These are phyloP conservation scores for Annulohypoxylon maeteangense DNA, from an alignment of 495 filamentous ascomycete species.

Conservation along the genomic window DNA sequence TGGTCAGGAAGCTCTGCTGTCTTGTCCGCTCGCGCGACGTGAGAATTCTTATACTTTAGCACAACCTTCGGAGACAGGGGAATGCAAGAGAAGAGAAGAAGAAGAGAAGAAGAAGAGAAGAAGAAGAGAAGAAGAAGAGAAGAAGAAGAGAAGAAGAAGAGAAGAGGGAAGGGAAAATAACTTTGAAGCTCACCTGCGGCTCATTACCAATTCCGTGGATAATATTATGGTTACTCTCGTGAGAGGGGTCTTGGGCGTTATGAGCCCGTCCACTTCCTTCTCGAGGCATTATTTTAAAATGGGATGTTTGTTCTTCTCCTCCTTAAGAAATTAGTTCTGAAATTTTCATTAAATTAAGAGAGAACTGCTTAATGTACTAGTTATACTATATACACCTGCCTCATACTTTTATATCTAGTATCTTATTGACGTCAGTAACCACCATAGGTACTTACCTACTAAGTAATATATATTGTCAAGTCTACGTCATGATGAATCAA, in stretches of 20 bases:
- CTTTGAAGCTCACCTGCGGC: conserved; percentile 40
- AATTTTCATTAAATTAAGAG: no score
- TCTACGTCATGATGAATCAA: background rate
- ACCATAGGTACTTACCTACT: no score
- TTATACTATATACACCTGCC: no score
- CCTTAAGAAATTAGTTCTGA: no score
- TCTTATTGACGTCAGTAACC: background rate
- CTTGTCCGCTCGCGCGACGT: conserved; percentile 53
- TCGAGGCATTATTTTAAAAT: conserved; percentile 48
- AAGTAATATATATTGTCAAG: background rate
- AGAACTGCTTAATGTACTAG: no score
- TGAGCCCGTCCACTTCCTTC: conserved; percentile 51
- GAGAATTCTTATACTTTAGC: conserved; percentile 26
- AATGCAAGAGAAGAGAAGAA: background rate
- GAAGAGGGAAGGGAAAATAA: no score
- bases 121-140: no score
- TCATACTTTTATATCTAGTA: no score
- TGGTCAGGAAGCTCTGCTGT: conserved; percentile 52
- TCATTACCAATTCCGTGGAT: conserved; percentile 51
- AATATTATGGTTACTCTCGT: conserved; percentile 51
- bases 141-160: no score
- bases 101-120: no score
- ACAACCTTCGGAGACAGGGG: background rate
- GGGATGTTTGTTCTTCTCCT: background rate
- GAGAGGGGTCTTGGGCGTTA: conserved; percentile 44